Evolutionary conservation across 768 basidiomycete genomes (phyloP), one percentile per base, ranked within the genome.

Genomic region (Russula brevipes): DNA sequence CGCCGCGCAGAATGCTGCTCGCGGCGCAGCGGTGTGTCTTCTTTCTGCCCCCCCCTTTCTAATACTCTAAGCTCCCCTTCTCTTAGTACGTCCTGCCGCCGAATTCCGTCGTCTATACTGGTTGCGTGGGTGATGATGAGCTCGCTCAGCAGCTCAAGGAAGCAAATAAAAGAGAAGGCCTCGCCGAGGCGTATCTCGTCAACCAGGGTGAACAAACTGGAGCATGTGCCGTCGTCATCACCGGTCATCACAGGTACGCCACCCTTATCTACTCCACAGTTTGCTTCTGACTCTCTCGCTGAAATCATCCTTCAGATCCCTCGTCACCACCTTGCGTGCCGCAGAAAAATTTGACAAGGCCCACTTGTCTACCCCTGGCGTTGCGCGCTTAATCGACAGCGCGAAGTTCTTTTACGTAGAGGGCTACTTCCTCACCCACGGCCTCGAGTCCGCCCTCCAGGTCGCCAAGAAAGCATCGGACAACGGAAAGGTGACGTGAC

Each of bases 151-250:
- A 97, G 71, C 83, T 98, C 69, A 86, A 87, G 67, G 82, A 78
- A 10, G 96, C 94, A 59, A 98, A 99, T 83, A 82, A 87, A 76
- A 87, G 89, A 57, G 97, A 98, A 76, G 94, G 93, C 12, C 82
- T 99, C 63, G 78, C 85, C 62, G 82, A 94, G 66, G 89, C 88
- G 4, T 99, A 98, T 76, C 88, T 86, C 69, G 92, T 98, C 70
- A 87, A 88, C 74, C 79, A 88, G 66, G 89, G 87, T 62, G 86
- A 87, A 72, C 86, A 91, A 76, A 98, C 97, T 6, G 97, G 97
- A 61, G 94, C 97, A 57, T 99, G 97, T 73, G 96, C 92, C 16
- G 97, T 98, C 67, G 76, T 99, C 69, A 85, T 98, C 76, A 98
- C 94, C 55, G 92, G 89, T 50, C 94, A 97, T 77, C 72, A 97